Percentiles rank a stretch among this genome's conserved stretches.
Evolutionary conservation across 2,329 filamentous ascomycete species (phyloP).

Genomic region (Hypoxylon sp.): DNA sequence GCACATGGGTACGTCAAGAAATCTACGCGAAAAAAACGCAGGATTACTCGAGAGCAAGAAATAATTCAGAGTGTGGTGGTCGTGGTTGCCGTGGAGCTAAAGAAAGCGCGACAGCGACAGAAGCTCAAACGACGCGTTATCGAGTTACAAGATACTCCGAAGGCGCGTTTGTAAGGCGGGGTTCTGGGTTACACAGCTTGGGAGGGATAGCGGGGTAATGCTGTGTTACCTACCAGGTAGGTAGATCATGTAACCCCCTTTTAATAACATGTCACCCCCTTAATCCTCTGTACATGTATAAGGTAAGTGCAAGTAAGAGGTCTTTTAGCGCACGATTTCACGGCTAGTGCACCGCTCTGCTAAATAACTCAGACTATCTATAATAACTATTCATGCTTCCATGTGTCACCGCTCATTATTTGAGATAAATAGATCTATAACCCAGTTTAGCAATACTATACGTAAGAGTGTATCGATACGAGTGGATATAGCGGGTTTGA

Average conservation of each 20-base stretch:
- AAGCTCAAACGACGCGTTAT: not conserved
- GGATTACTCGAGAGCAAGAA: no score
- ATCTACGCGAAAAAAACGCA: no score
- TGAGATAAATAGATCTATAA: not conserved
- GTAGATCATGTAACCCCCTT: not conserved
- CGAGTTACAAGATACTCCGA: not conserved
- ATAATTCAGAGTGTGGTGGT: not conserved
- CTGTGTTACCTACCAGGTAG: not conserved
- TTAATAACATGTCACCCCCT: no score
- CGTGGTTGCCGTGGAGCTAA: not conserved
- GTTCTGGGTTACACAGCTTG: no score
- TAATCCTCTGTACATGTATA: no score
- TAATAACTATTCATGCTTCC: not conserved
- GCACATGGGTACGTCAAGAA: not conserved
- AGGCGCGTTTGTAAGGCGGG: no score
- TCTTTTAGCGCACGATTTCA: not conserved
- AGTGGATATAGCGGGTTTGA: not conserved
- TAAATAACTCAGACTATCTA: not conserved
- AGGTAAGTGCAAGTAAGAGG: no score
- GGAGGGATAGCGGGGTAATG: constrained; percentile 23
- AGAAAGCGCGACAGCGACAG: not conserved
- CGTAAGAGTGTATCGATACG: not conserved
- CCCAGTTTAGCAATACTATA: not conserved
- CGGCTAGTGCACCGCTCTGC: not conserved
- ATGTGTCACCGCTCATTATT: not conserved